phyloP scores from a whole-genome alignment of 176 grass and related monocot species.

The Carex cristatella region DNA sequence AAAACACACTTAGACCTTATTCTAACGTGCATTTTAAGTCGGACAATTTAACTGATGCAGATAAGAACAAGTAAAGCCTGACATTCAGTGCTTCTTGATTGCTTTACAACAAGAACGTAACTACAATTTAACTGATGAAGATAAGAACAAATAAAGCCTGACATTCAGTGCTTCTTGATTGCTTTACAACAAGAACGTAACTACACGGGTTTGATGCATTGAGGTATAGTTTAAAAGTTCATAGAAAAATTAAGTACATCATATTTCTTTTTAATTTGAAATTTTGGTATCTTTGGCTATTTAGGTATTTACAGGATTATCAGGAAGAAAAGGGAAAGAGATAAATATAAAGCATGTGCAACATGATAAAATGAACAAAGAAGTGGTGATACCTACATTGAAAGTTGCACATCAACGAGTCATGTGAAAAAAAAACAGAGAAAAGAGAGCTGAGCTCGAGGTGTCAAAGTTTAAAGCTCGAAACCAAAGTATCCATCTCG shows the following conservation, averaged over 20 bases:
- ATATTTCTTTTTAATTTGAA: background rate
- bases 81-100: background rate
- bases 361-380: background rate
- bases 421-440: background rate
- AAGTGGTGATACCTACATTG: background rate
- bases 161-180: background rate
- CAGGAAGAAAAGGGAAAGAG: background rate
- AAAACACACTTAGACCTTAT: background rate
- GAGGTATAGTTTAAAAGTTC: background rate
- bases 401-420: background rate
- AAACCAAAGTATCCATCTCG: background rate
- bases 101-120: background rate
- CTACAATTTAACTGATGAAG: background rate
- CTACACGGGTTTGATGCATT: background rate
- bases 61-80: background rate
- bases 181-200: background rate
- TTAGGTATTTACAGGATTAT: background rate
- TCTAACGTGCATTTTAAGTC: constrained; percentile 10
- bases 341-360: background rate
- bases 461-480: background rate
- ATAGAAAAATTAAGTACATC: background rate
- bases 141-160: background rate
- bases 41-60: background rate
- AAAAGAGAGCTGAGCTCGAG: background rate
- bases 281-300: background rate